Base-by-base conservation (phyloP, 192 early-diverging fungal genomes). In the Coemansia sp. region DNA sequence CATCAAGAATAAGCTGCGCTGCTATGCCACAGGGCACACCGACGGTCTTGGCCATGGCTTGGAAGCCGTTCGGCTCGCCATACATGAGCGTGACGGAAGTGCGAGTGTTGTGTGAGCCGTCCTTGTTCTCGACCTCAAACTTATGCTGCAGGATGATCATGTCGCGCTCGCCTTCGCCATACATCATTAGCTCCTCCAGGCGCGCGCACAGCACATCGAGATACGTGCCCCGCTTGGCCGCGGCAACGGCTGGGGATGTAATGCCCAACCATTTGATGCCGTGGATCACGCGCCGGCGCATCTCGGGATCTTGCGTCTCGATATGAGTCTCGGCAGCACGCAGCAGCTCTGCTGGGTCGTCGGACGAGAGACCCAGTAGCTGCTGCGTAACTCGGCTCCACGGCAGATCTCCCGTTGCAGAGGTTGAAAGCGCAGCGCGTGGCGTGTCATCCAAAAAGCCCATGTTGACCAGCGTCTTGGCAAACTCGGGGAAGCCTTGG, bases 131-230 rank as follows among this genome's bases (percentile, higher is more conserved):
- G 38, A 96, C 84, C 69, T 93, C 95, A 72, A 98, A 98, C 74
- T 88, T 88, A 87, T 98, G 96, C 82, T 97, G 96, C 73, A 98
- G 86, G 77, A 98, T 88, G 52, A 97, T 93, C 89, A 98, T 90
- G 79, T 98, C 96, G 67, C 95, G 88, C 80, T 98, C 96, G 44
- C 87, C 88, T 61, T 86, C 83, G 60, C 78, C 91, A 73, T 96
- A 98, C 85, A 94, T 92, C 89, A 95, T 93, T 83, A 95, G 95
- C 55, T 94, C 88, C 78, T 98, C 94, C 9, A 98, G 82, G 16
- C 93, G 93, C 6, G 96, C 94, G 83, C 96, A 98, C 53, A 98
- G 86, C 16, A 93, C 92, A 72, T 98, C 91, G 56, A 95, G 85
- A 59, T 86, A 87, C 62, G 85, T 94, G 50, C 90, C 93, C 48